Conservation (phyloP, 1,284 basidiomycete genomes). For the Rhodotorula sp. region DNA sequence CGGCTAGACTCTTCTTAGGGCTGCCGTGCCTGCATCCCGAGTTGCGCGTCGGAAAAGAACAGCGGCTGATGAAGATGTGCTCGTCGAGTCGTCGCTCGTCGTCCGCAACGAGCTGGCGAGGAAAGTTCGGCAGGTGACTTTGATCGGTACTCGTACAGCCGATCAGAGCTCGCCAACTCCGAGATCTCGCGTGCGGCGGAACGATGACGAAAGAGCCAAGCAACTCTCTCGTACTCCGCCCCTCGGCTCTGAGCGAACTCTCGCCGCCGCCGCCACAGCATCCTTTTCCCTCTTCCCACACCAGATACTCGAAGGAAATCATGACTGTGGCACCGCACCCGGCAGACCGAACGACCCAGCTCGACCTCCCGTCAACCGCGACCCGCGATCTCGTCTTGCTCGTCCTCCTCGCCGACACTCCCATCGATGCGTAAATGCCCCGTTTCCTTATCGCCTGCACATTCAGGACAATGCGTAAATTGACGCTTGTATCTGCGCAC, state of each 20-base stretch:
- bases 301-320: not conserved
- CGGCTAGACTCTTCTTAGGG: too few species aligned
- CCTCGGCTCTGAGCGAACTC: not conserved
- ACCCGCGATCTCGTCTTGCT: constrained; percentile 24
- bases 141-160: too few species aligned
- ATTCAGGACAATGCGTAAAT: too few species aligned
- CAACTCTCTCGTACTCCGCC: not conserved
- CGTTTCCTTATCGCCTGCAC: not conserved
- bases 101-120: too few species aligned
- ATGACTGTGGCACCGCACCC: not conserved
- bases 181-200: not conserved
- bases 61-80: too few species aligned
- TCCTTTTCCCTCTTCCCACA: not conserved
- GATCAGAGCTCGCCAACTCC: not conserved
- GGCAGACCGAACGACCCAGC: constrained; percentile 1
- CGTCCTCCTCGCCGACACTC: constrained; percentile 43
- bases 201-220: not conserved
- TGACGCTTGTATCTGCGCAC: too few species aligned
- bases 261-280: not conserved
- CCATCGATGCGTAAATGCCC: constrained; percentile 24
- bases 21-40: too few species aligned
- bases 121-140: too few species aligned
- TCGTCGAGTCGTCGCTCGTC: too few species aligned
- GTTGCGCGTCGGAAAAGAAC: too few species aligned
- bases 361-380: constrained; percentile 14